These are phyloP conservation scores for Musa troglodytarum DNA, from an alignment of 176 grass and related monocot species.

Conservation along the genomic window DNA sequence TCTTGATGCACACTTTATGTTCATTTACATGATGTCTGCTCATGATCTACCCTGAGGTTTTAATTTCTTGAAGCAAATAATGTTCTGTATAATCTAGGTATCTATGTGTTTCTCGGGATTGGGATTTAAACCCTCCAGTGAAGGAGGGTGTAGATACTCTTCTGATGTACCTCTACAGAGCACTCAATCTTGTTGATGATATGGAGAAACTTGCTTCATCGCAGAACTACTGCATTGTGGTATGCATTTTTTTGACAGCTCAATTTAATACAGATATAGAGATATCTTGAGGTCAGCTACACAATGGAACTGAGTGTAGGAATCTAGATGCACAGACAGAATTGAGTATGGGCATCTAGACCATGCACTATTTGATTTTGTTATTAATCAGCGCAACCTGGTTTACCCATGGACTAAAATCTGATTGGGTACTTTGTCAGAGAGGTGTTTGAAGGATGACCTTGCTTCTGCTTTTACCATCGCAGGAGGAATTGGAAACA, in stretches of 20 bases:
- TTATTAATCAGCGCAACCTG: not conserved
- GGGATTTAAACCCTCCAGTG: conserved; percentile 49
- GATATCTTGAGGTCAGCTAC: not conserved
- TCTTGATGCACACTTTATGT: no score
- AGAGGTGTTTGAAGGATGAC: conserved; percentile 1
- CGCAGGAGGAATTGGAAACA: conserved; percentile 89
- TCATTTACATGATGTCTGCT: not conserved
- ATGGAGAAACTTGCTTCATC: conserved; percentile 97
- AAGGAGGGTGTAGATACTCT: conserved; percentile 97
- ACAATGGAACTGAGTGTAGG: no score
- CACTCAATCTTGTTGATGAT: conserved; percentile 84
- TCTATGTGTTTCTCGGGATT: conserved; percentile 46
- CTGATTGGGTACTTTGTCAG: no score
- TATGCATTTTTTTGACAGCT: conserved; percentile 31
- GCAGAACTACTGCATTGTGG: conserved; percentile 80
- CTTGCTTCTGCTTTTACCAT: conserved; percentile 25
- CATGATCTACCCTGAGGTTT: not conserved
- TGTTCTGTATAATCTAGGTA: conserved; percentile 46
- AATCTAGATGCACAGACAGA: not conserved
- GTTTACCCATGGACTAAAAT: no score
- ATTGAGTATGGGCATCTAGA: conserved; percentile 10
- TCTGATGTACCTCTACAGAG: conserved; percentile 99
- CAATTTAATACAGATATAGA: not conserved
- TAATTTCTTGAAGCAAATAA: not conserved
- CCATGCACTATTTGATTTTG: not conserved